Percentiles rank a stretch among this genome's conserved stretches.
Conservation (phyloP, 75 land plant genomes). For the Chamaecyparis obtusa region DNA sequence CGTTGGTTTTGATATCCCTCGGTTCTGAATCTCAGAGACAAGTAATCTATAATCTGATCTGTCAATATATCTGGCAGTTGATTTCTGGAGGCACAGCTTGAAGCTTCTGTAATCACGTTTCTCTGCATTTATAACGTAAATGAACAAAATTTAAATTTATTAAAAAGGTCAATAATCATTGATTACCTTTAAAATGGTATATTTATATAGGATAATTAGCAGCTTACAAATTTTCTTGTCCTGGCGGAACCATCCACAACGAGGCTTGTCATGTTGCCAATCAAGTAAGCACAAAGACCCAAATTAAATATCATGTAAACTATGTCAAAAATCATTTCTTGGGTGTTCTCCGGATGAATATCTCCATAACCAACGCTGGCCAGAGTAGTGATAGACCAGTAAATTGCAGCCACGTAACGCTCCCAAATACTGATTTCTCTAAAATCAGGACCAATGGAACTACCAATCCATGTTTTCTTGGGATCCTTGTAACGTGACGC, state of each 20-base stretch:
- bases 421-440: constrained; percentile 18
- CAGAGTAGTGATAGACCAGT: constrained; percentile 39
- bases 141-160: no score
- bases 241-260: constrained; percentile 23
- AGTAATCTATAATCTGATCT: constrained; percentile 29
- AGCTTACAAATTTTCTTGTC: constrained; percentile 33
- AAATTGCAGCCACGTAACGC: constrained; percentile 24
- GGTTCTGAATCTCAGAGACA: constrained; percentile 30
- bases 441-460: constrained; percentile 16
- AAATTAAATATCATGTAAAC: constrained; percentile 33
- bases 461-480: constrained; percentile 68
- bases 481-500: constrained; percentile 50
- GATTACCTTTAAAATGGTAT: no score
- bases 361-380: constrained; percentile 42
- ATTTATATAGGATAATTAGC: no score
- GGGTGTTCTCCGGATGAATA: constrained; percentile 25
- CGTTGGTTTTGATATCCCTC: constrained; percentile 23
- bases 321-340: constrained; percentile 28
- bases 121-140: constrained; percentile 15
- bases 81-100: constrained; percentile 19
- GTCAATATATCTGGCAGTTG: constrained; percentile 19
- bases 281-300: constrained; percentile 31
- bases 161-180: no score
- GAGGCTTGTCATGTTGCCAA: constrained; percentile 44
- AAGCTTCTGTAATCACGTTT: constrained; percentile 16